phyloP scores from a whole-genome alignment of 83 land plant species.

The Thuja plicata region DNA sequence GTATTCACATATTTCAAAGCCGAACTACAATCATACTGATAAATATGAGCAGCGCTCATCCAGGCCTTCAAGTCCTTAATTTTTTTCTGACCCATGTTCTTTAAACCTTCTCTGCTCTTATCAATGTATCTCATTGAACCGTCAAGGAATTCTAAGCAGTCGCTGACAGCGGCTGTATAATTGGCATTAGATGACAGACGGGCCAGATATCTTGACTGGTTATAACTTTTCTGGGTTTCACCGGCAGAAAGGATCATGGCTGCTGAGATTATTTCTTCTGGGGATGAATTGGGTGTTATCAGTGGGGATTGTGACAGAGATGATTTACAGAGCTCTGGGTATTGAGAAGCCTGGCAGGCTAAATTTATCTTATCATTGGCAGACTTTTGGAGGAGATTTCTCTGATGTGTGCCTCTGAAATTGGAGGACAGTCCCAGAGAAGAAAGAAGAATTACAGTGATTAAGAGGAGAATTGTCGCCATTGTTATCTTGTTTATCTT shows the following conservation, averaged over 20 bases:
- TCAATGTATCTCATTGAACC: background rate
- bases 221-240: background rate
- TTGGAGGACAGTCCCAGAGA: background rate
- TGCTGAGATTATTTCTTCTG: slow-evolving; percentile 1
- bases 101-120: background rate
- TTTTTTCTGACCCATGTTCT: background rate
- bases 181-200: background rate
- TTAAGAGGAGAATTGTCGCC: background rate
- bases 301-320: background rate
- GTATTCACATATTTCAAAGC: slow-evolving; percentile 53
- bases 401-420: background rate
- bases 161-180: background rate
- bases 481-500: background rate
- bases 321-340: background rate
- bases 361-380: background rate
- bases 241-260: background rate
- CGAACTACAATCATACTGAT: slow-evolving; percentile 59
- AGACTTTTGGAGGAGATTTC: background rate
- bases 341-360: slow-evolving; percentile 17
- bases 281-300: background rate
- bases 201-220: background rate
- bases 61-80: slow-evolving; percentile 54
- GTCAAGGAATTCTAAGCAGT: background rate
- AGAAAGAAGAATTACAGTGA: background rate
- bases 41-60: slow-evolving; percentile 49